Evolutionary conservation across 148 eudicot genomes (phyloP), one percentile per base, ranked within the genome.

Genomic region (Rhododendron ovatum): DNA sequence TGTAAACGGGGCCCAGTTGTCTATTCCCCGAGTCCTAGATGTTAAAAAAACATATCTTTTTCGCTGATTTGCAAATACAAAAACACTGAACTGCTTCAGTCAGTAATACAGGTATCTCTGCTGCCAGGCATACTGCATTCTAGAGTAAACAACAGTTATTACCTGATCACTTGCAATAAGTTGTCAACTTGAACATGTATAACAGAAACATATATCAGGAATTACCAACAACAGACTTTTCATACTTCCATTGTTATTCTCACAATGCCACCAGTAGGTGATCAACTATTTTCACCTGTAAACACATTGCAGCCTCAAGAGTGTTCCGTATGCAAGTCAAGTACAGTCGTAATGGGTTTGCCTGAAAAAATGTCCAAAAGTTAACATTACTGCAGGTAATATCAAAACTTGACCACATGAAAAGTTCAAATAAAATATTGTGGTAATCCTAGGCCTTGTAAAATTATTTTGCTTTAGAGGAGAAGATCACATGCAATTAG

Each of bases 321-420:
- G 99, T 96, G 91, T 93, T 96, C 86, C 98, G 88, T 82, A 96
- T 96, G 89, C 99, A 96, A 84, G 93, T 94, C 88, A 96, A 73
- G 83, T 96, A 96, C 88, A 95, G 88, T 17, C 93, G 91, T 91
- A 92, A 87, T 71, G 99, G 28, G 85, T 89, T 92, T 2, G 94
- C 98, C 99, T 95, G 93, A 74, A 81, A 87, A 87, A 71, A 71
- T 1, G 76, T 13, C 26, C 43, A 39, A 26, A 63, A 75, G 33
- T 28, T 17, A 43, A 24, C 45, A 48, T 18, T 71, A 59, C 61
- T 22, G 2, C 39, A 18, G 43, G 26, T 55, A 81, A 20, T 26
- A 3, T 10, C 7, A n/a, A 78, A 48, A 41, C 3, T n/a, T 14
- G 17, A 57, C 47, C 17, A 26, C 22, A 14, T 43, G 9, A 45